A percentile compares a stretch with the other conserved stretches of the same genome.
phyloP scores from a whole-genome alignment of 345 rosid genomes.

The Lenwebbia sp. region DNA sequence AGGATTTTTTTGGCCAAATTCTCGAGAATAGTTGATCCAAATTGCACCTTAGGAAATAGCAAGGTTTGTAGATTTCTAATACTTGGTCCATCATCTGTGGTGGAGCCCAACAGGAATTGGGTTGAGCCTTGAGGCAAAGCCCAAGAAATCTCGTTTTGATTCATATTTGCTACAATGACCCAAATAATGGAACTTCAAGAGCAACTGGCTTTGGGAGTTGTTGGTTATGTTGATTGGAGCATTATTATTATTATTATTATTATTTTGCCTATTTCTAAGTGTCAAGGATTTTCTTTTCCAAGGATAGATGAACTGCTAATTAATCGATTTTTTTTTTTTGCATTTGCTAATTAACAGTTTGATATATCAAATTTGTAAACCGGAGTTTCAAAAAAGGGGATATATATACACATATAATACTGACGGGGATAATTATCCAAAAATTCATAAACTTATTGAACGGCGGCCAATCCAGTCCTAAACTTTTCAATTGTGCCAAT shows the following conservation, averaged over 20 bases:
- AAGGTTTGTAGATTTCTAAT: not conserved
- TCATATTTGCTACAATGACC: not conserved
- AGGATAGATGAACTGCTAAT: not conserved
- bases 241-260: not conserved
- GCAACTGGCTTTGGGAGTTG: not conserved
- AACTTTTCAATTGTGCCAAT: too few relatives aligned
- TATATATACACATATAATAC: not conserved
- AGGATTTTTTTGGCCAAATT: not conserved
- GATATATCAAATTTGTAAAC: not conserved
- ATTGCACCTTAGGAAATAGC: not conserved
- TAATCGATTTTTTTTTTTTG: not conserved
- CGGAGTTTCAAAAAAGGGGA: not conserved
- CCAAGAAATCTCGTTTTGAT: not conserved
- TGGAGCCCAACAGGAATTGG: not conserved
- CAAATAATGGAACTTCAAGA: not conserved
- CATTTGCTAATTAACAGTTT: not conserved
- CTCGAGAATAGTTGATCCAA: not conserved
- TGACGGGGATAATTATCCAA: too few relatives aligned
- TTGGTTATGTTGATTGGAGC: not conserved
- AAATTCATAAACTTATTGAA: too few relatives aligned
- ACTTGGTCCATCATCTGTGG: not conserved
- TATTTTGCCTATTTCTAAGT: not conserved
- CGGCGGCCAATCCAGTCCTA: too few relatives aligned
- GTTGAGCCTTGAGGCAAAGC: not conserved
- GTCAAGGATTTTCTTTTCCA: not conserved